Conservation (phyloP, 2,329 filamentous ascomycete genomes). For the Paecilomyces formosus region DNA sequence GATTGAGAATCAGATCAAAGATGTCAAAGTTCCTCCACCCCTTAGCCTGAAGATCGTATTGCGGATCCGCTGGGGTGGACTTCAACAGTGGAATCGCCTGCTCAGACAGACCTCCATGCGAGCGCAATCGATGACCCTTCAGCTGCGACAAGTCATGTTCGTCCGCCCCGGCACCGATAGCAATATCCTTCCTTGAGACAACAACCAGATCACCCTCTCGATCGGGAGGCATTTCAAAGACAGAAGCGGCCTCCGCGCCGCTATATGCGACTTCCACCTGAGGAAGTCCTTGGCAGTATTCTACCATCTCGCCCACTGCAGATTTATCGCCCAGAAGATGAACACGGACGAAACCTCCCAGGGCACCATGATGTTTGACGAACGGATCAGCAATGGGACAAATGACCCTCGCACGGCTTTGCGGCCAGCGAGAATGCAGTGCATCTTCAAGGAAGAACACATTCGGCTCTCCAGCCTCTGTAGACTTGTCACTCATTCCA, state of each 20-base stretch:
- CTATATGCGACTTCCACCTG: not conserved
- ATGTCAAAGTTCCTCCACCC: not conserved
- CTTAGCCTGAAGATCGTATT: not conserved
- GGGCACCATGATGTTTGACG: constrained; percentile 35
- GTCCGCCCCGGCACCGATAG: constrained; percentile 23
- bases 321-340: constrained; percentile 18
- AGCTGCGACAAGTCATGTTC: not conserved
- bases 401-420: constrained; percentile 27
- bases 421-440: constrained; percentile 22
- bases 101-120: constrained; percentile 35
- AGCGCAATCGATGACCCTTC: constrained; percentile 21
- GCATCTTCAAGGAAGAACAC: constrained; percentile 33
- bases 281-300: constrained; percentile 10
- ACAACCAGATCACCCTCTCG: constrained; percentile 35
- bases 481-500: constrained; percentile 36
- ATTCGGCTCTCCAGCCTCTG: constrained; percentile 24
- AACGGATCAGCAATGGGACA: constrained; percentile 39
- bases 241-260: constrained; percentile 21
- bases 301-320: constrained; percentile 19
- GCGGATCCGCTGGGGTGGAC: constrained; percentile 14
- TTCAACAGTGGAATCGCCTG: constrained; percentile 30
- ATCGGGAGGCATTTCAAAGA: constrained; percentile 31
- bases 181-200: constrained; percentile 25
- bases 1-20: not conserved
- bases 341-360: constrained; percentile 36